Evolutionary conservation across 805 yeast genomes (phyloP), one percentile per base, ranked within the genome.

Genomic region (Candida nitratophila): DNA sequence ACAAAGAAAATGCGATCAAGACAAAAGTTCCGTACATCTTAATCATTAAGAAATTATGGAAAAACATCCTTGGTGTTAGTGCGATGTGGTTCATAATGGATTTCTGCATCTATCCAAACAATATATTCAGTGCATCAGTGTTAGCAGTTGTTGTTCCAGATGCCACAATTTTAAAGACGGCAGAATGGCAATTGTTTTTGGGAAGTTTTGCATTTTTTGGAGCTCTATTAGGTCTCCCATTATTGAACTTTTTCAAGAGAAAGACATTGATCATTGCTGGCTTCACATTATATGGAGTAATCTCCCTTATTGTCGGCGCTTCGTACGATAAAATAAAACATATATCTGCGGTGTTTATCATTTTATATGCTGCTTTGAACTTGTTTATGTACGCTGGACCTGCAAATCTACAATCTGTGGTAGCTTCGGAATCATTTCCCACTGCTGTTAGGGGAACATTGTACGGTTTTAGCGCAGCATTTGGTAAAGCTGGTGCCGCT

Each of bases 71-170:
- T 21, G 83, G 83, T 37, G 75, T 81, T 12, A 67, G 77, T 49
- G 71, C 69, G 32, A 67, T 77, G 52, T 80, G 85, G 86, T 80
- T 78, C 65, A 66, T 76, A 51, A 76, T 76, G 57, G 85, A 80
- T 63, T 77, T 80, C 47, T 80, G 77, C 52, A 73, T 79, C 47
- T 80, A 79, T 57, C 84, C 85, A 39, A 77, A 77, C 60, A 80
- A 81, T 64, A 71, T 81, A 26, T 77, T 77, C 62, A 70, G 77
- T 20, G 62, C 65, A 22, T 68, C 74, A 37, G 74, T 79, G 48
- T 68, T 76, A 40, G 47, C 69, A 22, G 64, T 65, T 40, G 71
- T 74, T 32, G 63, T 71, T 51, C 63, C 66, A 17, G 46, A 70
- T 40, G 67, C 63, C 46, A 63, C 46, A 43, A 61, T 67, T 42